Percentiles rank a stretch among this genome's conserved stretches.
Conservation (phyloP, 23 red algal species). For the Gracilaria caudata region DNA sequence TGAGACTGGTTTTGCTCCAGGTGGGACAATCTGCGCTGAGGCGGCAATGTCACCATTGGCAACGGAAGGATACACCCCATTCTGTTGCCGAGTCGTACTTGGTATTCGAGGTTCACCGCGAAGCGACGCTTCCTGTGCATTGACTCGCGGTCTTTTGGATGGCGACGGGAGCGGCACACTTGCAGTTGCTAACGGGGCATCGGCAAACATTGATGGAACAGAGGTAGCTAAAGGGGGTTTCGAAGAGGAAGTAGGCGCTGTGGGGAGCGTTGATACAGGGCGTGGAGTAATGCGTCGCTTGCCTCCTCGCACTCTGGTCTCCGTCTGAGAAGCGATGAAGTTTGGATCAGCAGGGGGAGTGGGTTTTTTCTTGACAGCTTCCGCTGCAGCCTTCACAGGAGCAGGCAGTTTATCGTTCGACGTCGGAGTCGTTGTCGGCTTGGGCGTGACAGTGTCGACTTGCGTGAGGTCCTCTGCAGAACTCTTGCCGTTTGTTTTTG, state of each 20-base stretch:
- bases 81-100: constrained; percentile 6
- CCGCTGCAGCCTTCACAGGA: constrained; percentile 39
- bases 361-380: constrained; percentile 45
- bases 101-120: constrained; percentile 2
- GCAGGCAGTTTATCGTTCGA: constrained; percentile 45
- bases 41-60: constrained; percentile 27
- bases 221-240: constrained; percentile 21
- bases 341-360: constrained; percentile 59
- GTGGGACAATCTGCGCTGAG: not conserved
- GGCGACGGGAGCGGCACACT: not conserved
- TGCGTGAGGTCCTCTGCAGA: constrained; percentile 1
- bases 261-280: constrained; percentile 33
- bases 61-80: constrained; percentile 13
- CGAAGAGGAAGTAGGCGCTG: not conserved
- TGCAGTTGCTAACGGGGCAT: not conserved
- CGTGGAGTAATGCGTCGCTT: constrained; percentile 89
- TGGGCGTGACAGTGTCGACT: not conserved
- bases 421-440: not conserved
- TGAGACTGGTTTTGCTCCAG: constrained; percentile 38
- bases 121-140: constrained; percentile 24
- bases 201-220: not conserved
- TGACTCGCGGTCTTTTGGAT: constrained; percentile 8
- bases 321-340: constrained; percentile 67
- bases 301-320: constrained; percentile 79
- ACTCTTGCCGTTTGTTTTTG: not conserved